These are phyloP conservation scores for Pseudopyrenochaeta lycopersici DNA, from an alignment of 2,329 filamentous ascomycete species.

Conservation along the genomic window DNA sequence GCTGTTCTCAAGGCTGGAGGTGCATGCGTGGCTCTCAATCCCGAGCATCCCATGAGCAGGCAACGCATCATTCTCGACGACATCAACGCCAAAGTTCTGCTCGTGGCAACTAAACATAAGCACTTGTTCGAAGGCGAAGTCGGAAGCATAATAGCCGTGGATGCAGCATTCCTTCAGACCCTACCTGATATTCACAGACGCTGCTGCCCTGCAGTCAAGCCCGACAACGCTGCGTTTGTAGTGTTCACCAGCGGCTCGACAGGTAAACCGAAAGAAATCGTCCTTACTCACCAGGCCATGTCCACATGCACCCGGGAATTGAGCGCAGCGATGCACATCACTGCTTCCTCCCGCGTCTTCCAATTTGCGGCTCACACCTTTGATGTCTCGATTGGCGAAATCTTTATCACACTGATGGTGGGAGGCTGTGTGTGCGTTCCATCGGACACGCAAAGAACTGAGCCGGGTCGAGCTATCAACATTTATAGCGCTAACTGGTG, in stretches of 20 bases:
- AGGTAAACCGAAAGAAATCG: conserved; percentile 63
- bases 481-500: no score
- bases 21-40: conserved; percentile 50
- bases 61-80: conserved; percentile 42
- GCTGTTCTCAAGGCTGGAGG: conserved; percentile 54
- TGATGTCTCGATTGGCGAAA: neutral
- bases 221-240: conserved; percentile 52
- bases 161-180: neutral
- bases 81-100: neutral
- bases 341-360: neutral
- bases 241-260: conserved; percentile 61
- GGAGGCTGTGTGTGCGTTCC: neutral
- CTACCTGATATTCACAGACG: neutral
- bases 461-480: no score
- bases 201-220: neutral
- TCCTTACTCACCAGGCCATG: conserved; percentile 68
- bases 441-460: no score
- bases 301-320: neutral
- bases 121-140: neutral
- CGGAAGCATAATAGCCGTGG: neutral
- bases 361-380: neutral
- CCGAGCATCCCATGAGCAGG: conserved; percentile 36
- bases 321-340: neutral
- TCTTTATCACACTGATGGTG: neutral
- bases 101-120: neutral